Base-by-base conservation (phyloP, 2,329 filamentous ascomycete genomes). In the Furcasterigmium furcatum region DNA sequence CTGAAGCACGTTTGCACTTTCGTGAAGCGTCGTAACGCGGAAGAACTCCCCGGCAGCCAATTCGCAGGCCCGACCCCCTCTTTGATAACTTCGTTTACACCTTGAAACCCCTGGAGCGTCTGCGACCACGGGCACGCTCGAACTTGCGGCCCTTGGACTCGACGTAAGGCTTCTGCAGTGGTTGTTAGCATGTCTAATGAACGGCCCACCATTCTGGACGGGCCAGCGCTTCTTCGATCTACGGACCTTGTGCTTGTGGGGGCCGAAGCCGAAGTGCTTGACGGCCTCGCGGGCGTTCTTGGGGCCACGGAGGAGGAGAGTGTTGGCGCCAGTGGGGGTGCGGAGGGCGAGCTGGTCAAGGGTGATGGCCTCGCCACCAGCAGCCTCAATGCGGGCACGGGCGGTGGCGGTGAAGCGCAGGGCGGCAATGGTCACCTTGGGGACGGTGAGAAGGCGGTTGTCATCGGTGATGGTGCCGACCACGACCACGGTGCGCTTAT, bases 121-220 rank as follows among this genome's bases (percentile, higher is more conserved):
- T 95, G 78, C 94, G 91, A 76, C 94, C 95, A 94, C 94, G 91
- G 67, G 91, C 94, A 67, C 85, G 84, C 87, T 99, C 95, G 82
- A 99, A 99, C 84, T 99, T 99, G 78, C 94, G 88, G 68, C 95
- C 95, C 88, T 99, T 99, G 82, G 90, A 95, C 76, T 90, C 83
- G 67, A 99, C 83, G 64, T 95, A 88, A 61, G 92, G 92, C 84
- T 96, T 97, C 92, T 94, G 58, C 51, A 63, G 34, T 52, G 49
- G 36, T 45, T 40, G 55, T 74, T 55, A 76, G 68, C 53, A 52
- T 43, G 27, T 25, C 19, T 16, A 16, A 29, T 18, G 16, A n/a
- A 12, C n/a, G n/a, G n/a, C n/a, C n/a, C n/a, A n/a, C n/a, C n/a
- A n/a, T n/a, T n/a, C n/a, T n/a, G n/a, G n/a, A n/a, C n/a, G n/a